Conservation (phyloP, 495 filamentous ascomycete species). For the Astrothelium macrocarpum region DNA sequence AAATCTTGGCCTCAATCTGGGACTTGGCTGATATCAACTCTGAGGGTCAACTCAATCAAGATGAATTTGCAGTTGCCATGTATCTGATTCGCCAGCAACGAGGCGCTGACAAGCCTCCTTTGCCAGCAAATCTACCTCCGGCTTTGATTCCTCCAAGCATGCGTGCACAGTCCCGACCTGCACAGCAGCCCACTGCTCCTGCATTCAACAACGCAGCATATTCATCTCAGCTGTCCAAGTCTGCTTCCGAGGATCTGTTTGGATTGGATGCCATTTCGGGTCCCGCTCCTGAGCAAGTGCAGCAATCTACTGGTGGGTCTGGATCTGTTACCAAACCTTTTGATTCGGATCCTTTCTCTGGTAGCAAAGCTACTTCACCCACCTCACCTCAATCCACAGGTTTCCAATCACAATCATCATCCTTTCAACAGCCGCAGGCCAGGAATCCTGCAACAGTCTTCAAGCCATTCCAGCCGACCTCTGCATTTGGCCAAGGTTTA, state of each 20-base stretch:
- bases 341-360: constrained; percentile 50
- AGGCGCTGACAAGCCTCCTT: constrained; percentile 22
- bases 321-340: constrained; percentile 33
- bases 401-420: constrained; percentile 15
- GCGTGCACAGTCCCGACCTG: constrained; percentile 53
- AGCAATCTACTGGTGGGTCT: constrained; percentile 67
- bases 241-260: constrained; percentile 84
- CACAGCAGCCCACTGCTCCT: constrained; percentile 41
- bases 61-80: constrained; percentile 98
- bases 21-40: constrained; percentile 92
- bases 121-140: constrained; percentile 67
- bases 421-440: constrained; percentile 26
- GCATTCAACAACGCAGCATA: constrained; percentile 43
- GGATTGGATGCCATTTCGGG: constrained; percentile 62
- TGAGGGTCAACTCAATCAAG: constrained; percentile 69
- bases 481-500: constrained; percentile 77
- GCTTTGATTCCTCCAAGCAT: constrained; percentile 83
- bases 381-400: constrained; percentile 35
- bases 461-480: constrained; percentile 85
- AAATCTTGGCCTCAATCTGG: constrained; percentile 91
- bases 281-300: constrained; percentile 48
- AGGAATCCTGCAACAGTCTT: constrained; percentile 49
- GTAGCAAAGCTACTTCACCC: constrained; percentile 39
- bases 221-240: constrained; percentile 46
- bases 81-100: constrained; percentile 86